Base-by-base conservation (phyloP, 768 basidiomycete genomes). In the Tubosaeta sp. region DNA sequence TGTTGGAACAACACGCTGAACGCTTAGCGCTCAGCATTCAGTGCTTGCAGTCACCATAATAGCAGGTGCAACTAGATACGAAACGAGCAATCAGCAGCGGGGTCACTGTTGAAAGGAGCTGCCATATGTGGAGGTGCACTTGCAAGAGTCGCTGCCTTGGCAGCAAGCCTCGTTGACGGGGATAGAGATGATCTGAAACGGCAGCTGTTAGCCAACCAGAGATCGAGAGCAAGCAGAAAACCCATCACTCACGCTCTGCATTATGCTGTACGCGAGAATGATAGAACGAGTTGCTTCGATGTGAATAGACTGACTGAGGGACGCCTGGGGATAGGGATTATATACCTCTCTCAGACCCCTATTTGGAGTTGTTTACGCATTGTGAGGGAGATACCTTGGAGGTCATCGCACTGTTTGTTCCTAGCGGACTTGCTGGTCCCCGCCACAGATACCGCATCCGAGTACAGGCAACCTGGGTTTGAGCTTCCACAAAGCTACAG, bases 391-490 rank as follows among this genome's bases (percentile, higher is more conserved):
- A 14, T 4, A n/a, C n/a, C n/a, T n/a, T n/a, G n/a, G n/a, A n/a
- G n/a, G n/a, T 3, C 35, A 90, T 65, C 0, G 91, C 86, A 61
- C 92, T 94, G 2, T 90, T 89, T 0, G 95, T 97, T 3, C 95
- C 95, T 6, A 98, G 73, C 2, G 93, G 78, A 8, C 88, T 78
- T 39, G 97, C 71, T 9, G 78, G 43, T 88, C 78, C 35, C 80
- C 77, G 2, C 89, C 90, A 31, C 66, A 72, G 12, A 48, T 46
- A n/a, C 49, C 53, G 16, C 25, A 46, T 3, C 25, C 53, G 18
- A 1, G 38, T 4, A 5, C 19, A 25, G 4, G 46, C 21, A 6
- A 56, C 41, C 8, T 30, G 18, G 8, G 53, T 57, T 34, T 67
- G 62, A 16, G 78, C 78, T 3, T 68, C 61, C 3, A 54, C 61